These are phyloP conservation scores for Pyrrhoderma noxium DNA, from an alignment of 1,284 basidiomycete species.

Conservation along the genomic window DNA sequence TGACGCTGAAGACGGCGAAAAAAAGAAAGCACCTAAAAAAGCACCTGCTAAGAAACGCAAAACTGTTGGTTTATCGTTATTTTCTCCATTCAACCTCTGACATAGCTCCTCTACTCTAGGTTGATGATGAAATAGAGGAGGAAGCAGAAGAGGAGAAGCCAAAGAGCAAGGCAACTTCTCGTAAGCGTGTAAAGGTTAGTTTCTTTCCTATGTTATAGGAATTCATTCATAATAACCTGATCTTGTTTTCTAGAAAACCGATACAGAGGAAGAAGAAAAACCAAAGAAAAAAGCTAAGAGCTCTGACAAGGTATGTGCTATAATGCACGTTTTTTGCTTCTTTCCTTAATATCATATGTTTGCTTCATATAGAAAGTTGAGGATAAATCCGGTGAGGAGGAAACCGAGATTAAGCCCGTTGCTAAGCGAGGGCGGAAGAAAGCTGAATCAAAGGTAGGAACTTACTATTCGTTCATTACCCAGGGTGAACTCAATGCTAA, in stretches of 20 bases:
- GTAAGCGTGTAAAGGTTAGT: slow-evolving; percentile 28
- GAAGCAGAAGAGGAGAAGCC: slow-evolving; percentile 29
- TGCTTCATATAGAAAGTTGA: slow-evolving; percentile 14
- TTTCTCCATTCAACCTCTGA: background rate
- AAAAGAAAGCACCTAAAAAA: slow-evolving; percentile 31
- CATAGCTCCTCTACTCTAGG: slow-evolving; percentile 23
- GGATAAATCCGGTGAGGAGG: slow-evolving; percentile 16
- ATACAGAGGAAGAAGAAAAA: slow-evolving; percentile 31
- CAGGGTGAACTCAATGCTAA: background rate
- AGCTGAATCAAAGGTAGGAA: slow-evolving; percentile 5
- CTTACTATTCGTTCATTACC: background rate
- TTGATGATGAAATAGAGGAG: slow-evolving; percentile 20
- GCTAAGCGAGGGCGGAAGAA: slow-evolving; percentile 13
- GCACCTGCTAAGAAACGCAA: slow-evolving; percentile 25
- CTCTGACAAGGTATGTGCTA: slow-evolving; percentile 7
- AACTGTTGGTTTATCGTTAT: slow-evolving; percentile 22
- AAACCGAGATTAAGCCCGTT: slow-evolving; percentile 5
- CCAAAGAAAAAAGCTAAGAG: slow-evolving; percentile 16
- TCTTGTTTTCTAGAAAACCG: slow-evolving; percentile 25
- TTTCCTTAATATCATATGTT: background rate
- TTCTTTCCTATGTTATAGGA: background rate
- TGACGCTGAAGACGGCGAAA: slow-evolving; percentile 34
- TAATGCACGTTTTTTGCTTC: background rate
- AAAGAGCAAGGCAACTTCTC: slow-evolving; percentile 23
- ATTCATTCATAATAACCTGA: too few species aligned